Evolutionary conservation across 768 basidiomycete species (phyloP).

Genomic region (Termitomyces sp.): DNA sequence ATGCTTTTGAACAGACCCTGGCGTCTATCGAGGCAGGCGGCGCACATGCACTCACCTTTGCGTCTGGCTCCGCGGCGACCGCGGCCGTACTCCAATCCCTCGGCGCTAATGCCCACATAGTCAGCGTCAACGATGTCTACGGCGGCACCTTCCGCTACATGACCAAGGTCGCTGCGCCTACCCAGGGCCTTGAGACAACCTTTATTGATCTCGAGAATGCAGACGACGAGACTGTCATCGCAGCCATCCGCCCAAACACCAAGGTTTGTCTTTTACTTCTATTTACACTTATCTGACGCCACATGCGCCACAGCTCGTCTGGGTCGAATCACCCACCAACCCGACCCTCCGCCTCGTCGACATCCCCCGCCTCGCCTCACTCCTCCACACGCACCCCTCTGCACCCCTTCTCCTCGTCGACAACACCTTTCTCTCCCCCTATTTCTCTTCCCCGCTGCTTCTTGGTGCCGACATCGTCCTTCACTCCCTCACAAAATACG

Average conservation of each 20-base stretch:
- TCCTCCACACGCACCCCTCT: slow-evolving; percentile 60
- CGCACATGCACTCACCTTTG: slow-evolving; percentile 68
- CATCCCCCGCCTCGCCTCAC: slow-evolving; percentile 60
- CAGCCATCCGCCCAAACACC: slow-evolving; percentile 70
- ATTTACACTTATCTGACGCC: background rate
- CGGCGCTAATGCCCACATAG: slow-evolving; percentile 69
- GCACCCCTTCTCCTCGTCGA: slow-evolving; percentile 83
- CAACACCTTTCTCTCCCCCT: slow-evolving; percentile 93
- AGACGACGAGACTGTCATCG: slow-evolving; percentile 58
- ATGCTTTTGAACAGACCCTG: slow-evolving; percentile 71
- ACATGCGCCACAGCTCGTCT: slow-evolving; percentile 60
- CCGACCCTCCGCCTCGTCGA: slow-evolving; percentile 87
- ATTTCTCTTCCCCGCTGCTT: slow-evolving; percentile 82
- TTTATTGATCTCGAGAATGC: slow-evolving; percentile 79
- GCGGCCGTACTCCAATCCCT: slow-evolving; percentile 77
- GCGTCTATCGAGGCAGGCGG: slow-evolving; percentile 79
- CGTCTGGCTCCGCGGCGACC: slow-evolving; percentile 83
- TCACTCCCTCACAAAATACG: slow-evolving; percentile 85
- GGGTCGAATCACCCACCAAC: slow-evolving; percentile 96
- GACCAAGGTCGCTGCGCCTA: slow-evolving; percentile 53
- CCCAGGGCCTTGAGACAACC: slow-evolving; percentile 64
- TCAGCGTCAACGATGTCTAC: slow-evolving; percentile 91
- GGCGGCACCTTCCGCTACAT: slow-evolving; percentile 91
- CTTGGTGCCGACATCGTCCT: slow-evolving; percentile 82
- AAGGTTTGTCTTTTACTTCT: slow-evolving; percentile 45